A percentile compares a stretch with the other conserved stretches of the same genome.
phyloP scores from a whole-genome alignment of 352 stramenopile species.

The Phytopythium aichiense region DNA sequence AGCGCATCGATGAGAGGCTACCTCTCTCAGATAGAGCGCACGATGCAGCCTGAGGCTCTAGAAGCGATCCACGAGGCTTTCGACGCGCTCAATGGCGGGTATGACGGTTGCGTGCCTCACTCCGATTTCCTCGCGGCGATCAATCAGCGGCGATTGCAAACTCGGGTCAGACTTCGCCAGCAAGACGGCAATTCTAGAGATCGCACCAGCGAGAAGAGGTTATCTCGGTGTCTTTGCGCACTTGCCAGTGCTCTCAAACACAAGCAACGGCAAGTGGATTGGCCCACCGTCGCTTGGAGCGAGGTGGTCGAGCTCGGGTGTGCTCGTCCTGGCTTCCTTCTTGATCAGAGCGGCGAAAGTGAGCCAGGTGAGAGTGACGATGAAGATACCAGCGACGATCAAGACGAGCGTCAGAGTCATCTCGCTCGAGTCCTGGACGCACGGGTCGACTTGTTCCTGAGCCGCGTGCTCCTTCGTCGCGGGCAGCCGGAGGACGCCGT shows the following conservation, averaged over 20 bases:
- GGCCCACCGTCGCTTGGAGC: conserved; percentile 18
- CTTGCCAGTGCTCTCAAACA: background rate
- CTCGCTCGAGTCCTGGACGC: conserved; percentile 25
- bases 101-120: conserved; percentile 40
- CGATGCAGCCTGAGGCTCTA: conserved; percentile 16
- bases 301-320: conserved; percentile 28
- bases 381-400: conserved; percentile 13
- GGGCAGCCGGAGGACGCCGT: conserved; percentile 58
- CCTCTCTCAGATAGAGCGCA: conserved; percentile 21
- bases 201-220: background rate
- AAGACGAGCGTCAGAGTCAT: conserved; percentile 11
- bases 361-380: background rate
- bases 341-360: background rate
- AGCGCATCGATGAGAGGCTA: conserved; percentile 35
- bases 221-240: background rate
- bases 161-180: background rate
- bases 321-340: background rate
- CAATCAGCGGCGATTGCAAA: background rate
- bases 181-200: background rate
- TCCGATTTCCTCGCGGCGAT: conserved; percentile 32
- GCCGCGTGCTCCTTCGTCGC: conserved; percentile 43
- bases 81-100: conserved; percentile 29
- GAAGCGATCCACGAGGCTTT: conserved; percentile 30
- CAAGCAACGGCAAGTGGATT: background rate
- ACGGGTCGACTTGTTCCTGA: conserved; percentile 45